These are phyloP conservation scores for Loxodes magnus DNA, from an alignment of 73 alveolate species.

Conservation along the genomic window DNA sequence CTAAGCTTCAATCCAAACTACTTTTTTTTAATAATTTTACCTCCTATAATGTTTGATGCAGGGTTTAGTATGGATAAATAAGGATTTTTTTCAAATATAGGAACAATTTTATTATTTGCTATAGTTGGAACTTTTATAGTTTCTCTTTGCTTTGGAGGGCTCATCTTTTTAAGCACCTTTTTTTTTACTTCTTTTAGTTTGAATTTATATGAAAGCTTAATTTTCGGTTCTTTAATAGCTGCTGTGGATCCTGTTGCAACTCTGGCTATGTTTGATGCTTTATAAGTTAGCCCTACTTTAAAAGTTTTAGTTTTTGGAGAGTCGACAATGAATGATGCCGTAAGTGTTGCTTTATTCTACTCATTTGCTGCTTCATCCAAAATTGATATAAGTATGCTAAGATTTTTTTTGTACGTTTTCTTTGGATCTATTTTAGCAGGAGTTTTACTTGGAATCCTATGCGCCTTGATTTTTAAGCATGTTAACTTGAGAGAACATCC, in stretches of 20 bases:
- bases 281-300: conserved; percentile 10
- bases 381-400: background rate
- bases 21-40: conserved; percentile 19
- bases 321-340: conserved; percentile 26
- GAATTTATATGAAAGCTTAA: conserved; percentile 13
- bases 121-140: conserved; percentile 21
- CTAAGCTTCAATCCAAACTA: conserved; percentile 24
- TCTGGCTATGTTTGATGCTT: conserved; percentile 20
- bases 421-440: conserved; percentile 28
- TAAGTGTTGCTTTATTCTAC: conserved; percentile 18
- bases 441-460: conserved; percentile 12
- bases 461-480: conserved; percentile 18
- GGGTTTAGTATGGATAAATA: conserved; percentile 25
- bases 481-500: conserved; percentile 8
- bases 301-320: conserved; percentile 31
- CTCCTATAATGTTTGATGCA: conserved; percentile 43
- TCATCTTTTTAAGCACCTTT: background rate
- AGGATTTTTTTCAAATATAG: conserved; percentile 14
- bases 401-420: conserved; percentile 12
- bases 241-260: conserved; percentile 48
- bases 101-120: conserved; percentile 24
- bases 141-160: conserved; percentile 13
- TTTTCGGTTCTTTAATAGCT: conserved; percentile 29
- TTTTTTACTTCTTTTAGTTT: conserved; percentile 11
- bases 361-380: conserved; percentile 9